Base-by-base conservation (phyloP, 495 filamentous ascomycete species). In the Aspergillus kassunensis region DNA sequence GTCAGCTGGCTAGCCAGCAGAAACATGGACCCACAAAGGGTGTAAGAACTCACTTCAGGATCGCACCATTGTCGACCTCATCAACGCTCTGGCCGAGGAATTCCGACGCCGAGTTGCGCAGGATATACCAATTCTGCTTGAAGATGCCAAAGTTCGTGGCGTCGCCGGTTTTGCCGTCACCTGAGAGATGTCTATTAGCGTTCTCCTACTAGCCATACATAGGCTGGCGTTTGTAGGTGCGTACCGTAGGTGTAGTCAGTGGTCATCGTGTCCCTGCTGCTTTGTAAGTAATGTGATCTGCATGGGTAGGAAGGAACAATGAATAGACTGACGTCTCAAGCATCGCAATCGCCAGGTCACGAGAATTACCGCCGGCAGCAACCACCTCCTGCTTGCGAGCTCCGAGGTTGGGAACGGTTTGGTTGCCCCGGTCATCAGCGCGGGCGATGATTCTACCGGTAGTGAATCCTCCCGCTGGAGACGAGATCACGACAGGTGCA, bases 291-390 rank as follows among this genome's bases (percentile, higher is more conserved):
- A 6, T 37, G 18, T 2, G 2, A 33, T 33, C 24, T 27, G 24
- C 9, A 33, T 11, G 12, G 41, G 9, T 16, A 37, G 13, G 16
- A 18, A 7, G 7, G 11, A 6, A 37, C 6, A 37, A 13, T 24
- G 36, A 9, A 16, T 37, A 15, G 21, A 43, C 56, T 57, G 2
- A 60, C 58, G 65, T 74, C 56, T 74, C 70, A 34, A 74, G 51
- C 70, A 73, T 73, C 23, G 71, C 70, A 57, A 73, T 73, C 0
- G 71, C 68, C 8, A 74, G 27, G 30, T 74, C 70, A 20, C 60
- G 59, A 25, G 68, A 67, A 53, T 57, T 68, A 3, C 70, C 71
- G 27, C 70, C 71, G 7, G 68, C 65, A 19, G 21, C 45, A 6
- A 51, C 7, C 9, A 74, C 45, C 1, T 51, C 65, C 41, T 67